Conservation (phyloP, 352 stramenopile species). For the Pythium aphanidermatum region DNA sequence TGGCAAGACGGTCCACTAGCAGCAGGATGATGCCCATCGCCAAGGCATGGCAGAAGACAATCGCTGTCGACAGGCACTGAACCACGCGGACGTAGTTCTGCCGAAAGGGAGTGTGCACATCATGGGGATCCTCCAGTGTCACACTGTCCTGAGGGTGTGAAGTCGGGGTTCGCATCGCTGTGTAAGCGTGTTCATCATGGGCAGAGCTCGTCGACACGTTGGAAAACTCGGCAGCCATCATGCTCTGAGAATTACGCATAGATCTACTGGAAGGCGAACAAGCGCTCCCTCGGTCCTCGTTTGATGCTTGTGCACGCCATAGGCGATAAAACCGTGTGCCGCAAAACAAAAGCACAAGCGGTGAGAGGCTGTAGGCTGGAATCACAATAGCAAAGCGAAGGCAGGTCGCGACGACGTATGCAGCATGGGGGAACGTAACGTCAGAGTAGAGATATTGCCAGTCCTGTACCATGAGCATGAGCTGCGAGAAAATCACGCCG, state of each 20-base stretch:
- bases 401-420: constrained; percentile 17
- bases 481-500: constrained; percentile 28
- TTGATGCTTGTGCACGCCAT: constrained; percentile 20
- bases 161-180: constrained; percentile 1
- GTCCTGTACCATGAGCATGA: constrained; percentile 36
- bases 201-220: not conserved
- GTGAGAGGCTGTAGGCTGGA: constrained; percentile 22
- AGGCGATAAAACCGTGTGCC: constrained; percentile 23
- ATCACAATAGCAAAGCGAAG: constrained; percentile 34
- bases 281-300: constrained; percentile 16
- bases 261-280: constrained; percentile 9
- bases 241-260: not conserved
- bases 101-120: not conserved
- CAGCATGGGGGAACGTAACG: constrained; percentile 4
- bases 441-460: constrained; percentile 31
- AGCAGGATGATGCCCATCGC: constrained; percentile 34
- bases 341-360: constrained; percentile 21
- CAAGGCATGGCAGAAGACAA: constrained; percentile 29
- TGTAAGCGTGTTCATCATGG: constrained; percentile 1
- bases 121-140: not conserved
- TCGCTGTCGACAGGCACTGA: constrained; percentile 21
- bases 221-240: not conserved
- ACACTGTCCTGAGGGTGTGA: no score
- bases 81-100: constrained; percentile 29
- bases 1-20: constrained; percentile 23